phyloP scores from a whole-genome alignment of 2,329 filamentous ascomycete genomes.

The Sclerotinia trifoliorum region DNA sequence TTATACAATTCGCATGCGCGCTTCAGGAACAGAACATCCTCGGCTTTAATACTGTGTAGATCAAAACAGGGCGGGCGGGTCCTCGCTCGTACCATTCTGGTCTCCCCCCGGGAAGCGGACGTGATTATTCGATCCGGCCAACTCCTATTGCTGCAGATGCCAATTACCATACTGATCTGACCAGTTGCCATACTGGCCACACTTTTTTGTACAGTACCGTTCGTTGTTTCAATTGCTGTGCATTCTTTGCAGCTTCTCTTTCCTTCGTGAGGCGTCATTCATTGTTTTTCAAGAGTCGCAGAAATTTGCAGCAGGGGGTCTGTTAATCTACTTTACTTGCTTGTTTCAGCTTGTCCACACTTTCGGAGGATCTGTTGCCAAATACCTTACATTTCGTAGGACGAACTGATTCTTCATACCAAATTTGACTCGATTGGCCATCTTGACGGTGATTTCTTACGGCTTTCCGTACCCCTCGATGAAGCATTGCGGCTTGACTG shows the following conservation, averaged over 20 bases:
- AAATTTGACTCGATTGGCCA: conserved; percentile 15
- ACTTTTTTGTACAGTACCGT: conserved; percentile 2
- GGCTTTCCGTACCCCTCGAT: not conserved
- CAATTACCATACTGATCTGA: not conserved
- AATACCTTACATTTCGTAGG: conserved; percentile 15
- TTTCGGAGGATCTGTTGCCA: conserved; percentile 12
- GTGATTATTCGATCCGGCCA: conserved; percentile 16
- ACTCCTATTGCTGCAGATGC: conserved; percentile 17
- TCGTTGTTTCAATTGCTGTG: conserved; percentile 12
- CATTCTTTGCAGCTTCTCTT: conserved; percentile 10
- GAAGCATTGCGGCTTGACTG: conserved; percentile 5
- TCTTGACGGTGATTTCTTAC: conserved; percentile 21
- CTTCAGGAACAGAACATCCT: conserved; percentile 17
- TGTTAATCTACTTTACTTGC: conserved; percentile 7
- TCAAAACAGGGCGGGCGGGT: conserved; percentile 21
- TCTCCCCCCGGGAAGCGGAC: conserved; percentile 16
- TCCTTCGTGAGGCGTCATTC: not conserved
- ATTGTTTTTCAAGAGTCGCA: conserved; percentile 14
- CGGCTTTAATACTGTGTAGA: conserved; percentile 16
- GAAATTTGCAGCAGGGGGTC: conserved; percentile 1
- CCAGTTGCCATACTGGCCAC: conserved; percentile 12
- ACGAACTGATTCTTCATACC: conserved; percentile 13
- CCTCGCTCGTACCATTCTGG: conserved; percentile 21
- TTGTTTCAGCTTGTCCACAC: conserved; percentile 20
- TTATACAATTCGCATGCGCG: conserved; percentile 11